These are phyloP conservation scores for Chaetomium fimeti DNA, from an alignment of 495 filamentous ascomycete species.

Conservation along the genomic window DNA sequence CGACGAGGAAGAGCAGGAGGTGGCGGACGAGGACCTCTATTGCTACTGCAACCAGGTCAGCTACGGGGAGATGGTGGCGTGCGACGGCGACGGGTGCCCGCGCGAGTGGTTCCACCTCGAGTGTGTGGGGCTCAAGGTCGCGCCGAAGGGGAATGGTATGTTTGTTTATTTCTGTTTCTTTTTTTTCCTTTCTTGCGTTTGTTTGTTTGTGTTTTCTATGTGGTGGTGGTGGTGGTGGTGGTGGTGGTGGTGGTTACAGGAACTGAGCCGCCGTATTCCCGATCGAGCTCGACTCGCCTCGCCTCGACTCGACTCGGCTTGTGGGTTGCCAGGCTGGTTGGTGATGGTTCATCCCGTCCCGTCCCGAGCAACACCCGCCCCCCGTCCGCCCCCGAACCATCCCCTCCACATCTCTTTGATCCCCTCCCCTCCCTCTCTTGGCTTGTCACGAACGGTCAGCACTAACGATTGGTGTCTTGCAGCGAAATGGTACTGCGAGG, in stretches of 20 bases:
- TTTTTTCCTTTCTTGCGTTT: not conserved
- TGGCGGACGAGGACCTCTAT: slow-evolving; percentile 47
- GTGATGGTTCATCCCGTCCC: no score
- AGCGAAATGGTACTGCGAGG: slow-evolving; percentile 92
- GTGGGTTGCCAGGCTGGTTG: no score
- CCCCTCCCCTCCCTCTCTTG: not conserved
- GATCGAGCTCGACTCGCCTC: no score
- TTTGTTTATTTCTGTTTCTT: slow-evolving; percentile 28
- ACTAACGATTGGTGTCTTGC: not conserved
- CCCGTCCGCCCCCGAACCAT: no score
- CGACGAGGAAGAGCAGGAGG: slow-evolving; percentile 62
- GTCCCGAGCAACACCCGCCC: no score
- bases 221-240: not conserved
- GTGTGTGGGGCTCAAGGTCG: slow-evolving; percentile 83
- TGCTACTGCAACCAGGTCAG: slow-evolving; percentile 92
- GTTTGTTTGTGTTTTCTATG: not conserved
- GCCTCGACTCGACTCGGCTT: no score
- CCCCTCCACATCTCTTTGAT: not conserved
- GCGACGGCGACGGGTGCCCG: slow-evolving; percentile 81
- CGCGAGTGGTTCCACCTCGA: slow-evolving; percentile 96
- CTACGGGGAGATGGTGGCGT: slow-evolving; percentile 98
- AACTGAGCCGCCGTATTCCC: no score
- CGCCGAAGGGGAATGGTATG: slow-evolving; percentile 81
- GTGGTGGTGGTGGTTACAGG: not conserved
- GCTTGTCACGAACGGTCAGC: not conserved